Percentiles rank a stretch among this genome's conserved stretches.
phyloP scores from a whole-genome alignment of 192 early-diverging fungal genomes.

The Gigaspora rosea region DNA sequence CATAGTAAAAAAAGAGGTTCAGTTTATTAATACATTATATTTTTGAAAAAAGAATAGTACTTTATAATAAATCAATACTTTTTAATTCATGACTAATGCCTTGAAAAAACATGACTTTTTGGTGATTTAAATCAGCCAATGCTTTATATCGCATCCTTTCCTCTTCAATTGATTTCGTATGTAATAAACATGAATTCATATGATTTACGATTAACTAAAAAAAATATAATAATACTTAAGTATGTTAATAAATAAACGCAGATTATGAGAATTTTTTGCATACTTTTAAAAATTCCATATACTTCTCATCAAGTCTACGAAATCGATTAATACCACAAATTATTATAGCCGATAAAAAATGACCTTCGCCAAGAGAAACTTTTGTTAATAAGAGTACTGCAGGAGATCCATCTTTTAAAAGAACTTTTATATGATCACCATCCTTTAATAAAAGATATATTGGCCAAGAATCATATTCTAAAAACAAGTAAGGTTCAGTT shows the following conservation, averaged over 20 bases:
- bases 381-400: conserved; percentile 1
- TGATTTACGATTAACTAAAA: conserved; percentile 38
- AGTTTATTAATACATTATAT: no score
- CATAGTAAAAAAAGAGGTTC: conserved; percentile 40
- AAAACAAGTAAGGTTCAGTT: no score
- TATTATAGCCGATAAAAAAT: no score
- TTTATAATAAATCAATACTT: not conserved
- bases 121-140: conserved; percentile 41
- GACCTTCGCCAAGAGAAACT: no score
- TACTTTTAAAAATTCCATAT: conserved; percentile 38
- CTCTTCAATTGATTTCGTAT: conserved; percentile 40
- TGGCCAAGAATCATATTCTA: not conserved
- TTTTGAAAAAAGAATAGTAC: no score
- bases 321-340: no score
- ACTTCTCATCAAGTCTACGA: not conserved
- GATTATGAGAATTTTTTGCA: not conserved
- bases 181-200: conserved; percentile 37
- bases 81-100: no score
- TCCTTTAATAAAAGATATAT: not conserved
- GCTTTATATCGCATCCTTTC: conserved; percentile 40
- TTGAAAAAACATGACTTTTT: conserved; percentile 32
- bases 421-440: not conserved
- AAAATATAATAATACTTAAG: not conserved
- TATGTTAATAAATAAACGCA: no score
- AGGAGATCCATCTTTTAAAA: not conserved